Evolutionary conservation across 2,329 filamentous ascomycete genomes (phyloP).

Genomic region (Colletotrichum limetticola): DNA sequence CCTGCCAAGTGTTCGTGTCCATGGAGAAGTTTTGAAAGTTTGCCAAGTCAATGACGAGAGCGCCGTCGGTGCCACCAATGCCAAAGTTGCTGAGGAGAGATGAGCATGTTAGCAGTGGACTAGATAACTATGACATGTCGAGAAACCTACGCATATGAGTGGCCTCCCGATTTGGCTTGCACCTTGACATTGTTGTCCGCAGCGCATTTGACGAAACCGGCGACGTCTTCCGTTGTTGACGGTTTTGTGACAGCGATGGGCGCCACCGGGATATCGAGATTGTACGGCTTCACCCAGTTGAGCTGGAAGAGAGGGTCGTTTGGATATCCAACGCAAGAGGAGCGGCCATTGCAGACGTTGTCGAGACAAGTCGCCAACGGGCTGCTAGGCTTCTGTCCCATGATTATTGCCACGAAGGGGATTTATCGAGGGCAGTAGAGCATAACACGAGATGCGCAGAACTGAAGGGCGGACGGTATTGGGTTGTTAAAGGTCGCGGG

Average conservation of each 20-base stretch:
- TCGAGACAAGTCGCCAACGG: slow-evolving; percentile 58
- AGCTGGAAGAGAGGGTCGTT: slow-evolving; percentile 55
- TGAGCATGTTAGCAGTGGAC: background rate
- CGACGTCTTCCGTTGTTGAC: slow-evolving; percentile 62
- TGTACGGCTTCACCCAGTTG: slow-evolving; percentile 64
- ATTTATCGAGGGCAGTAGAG: background rate
- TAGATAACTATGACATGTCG: background rate
- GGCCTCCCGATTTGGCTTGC: slow-evolving; percentile 72
- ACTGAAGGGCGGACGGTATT: background rate
- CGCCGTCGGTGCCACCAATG: slow-evolving; percentile 61
- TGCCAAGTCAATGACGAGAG: slow-evolving; percentile 64
- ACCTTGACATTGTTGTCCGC: slow-evolving; percentile 60
- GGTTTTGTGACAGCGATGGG: slow-evolving; percentile 69
- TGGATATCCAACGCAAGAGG: slow-evolving; percentile 59
- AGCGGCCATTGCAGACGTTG: slow-evolving; percentile 55
- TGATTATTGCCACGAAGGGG: slow-evolving; percentile 37
- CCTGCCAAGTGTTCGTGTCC: slow-evolving; percentile 62
- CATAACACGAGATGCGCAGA: background rate
- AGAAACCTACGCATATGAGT: slow-evolving; percentile 66
- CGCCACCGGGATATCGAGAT: slow-evolving; percentile 59
- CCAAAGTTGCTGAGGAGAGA: slow-evolving; percentile 48
- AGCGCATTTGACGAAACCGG: slow-evolving; percentile 68
- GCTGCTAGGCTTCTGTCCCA: slow-evolving; percentile 56
- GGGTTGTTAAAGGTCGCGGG: background rate
- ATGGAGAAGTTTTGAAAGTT: slow-evolving; percentile 65